Base-by-base conservation (phyloP, 2,329 filamentous ascomycete species). In the Aspergillus sp. region DNA sequence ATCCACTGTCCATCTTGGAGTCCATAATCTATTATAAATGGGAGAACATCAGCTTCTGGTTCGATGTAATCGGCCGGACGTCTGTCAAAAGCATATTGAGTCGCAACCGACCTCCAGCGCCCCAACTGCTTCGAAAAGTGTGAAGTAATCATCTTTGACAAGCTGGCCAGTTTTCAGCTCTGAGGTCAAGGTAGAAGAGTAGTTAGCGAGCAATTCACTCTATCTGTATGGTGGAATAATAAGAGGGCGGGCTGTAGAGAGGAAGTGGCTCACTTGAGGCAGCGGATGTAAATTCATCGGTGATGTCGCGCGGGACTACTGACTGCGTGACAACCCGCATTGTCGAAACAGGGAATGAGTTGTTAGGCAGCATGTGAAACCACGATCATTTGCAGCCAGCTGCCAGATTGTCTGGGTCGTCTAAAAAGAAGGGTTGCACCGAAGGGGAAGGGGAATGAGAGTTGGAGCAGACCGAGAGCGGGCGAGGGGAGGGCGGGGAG, bases 1-100 rank as follows among this genome's bases (percentile, higher is more conserved):
- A 92, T 28, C 95, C 95, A 72, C 92, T 97, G 76, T 99, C 95
- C 95, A 99, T 99, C 78, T 98, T 99, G 1, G 91, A 89, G 72
- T 99, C 95, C 91, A 97, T 97, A 69, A 99, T 97, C 95, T 99
- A 70, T 55, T 25, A 47, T 7, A 5, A 41, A 36, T 21, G 41
- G 13, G 38, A 13, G 7, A 48, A 55, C 21, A 56, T 72, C 58
- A 71, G 70, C 53, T 38, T 53, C 30, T 25, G 15, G 6, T 19
- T 23, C 13, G 15, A 9, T 23, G 8, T 52, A 23, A 25, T 28
- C 45, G 15, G 39, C n/a, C 23, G 30, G 28, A 19, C 2, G 5
- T 32, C 17, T 21, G 28, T 36, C 13, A 39, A 30, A 5, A 39
- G 36, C 21, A 28, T 36, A 10, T 54, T 23, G 21, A 53, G 32